Evolutionary conservation across 2,329 filamentous ascomycete species (phyloP), one percentile per base, ranked within the genome.

Genomic region (Aspergillus fumigatus): DNA sequence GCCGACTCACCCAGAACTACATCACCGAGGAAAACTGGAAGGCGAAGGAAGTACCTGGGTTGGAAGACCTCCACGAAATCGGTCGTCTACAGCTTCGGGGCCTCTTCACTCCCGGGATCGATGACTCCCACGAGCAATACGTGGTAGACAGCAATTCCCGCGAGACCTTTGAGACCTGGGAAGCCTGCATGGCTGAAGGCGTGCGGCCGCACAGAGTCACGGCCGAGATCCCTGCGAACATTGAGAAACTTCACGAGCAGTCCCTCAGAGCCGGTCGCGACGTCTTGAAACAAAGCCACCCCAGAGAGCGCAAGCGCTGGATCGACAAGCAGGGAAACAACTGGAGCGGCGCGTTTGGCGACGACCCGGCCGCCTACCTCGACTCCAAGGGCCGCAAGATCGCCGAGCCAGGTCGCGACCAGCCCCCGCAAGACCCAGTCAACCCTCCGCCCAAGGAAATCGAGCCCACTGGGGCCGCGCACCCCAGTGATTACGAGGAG

Each of bases 151-250:
- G 96, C 67, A 87, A 96, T 70, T 88, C 88, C 1, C 87, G 93
- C 32, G 94, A 97, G 78, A 97, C 92, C 0, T 96, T 90, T 62
- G 93, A 97, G 76, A 89, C 88, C 0, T 97, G 92, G 91, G 92
- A 97, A 73, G 90, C 92, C 0, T 97, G 93, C 71, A 84, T 88
- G 43, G 86, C 91, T 0, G 92, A 97, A 72, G 93, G 93, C 11
- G 90, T 96, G 0, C 85, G 94, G 2, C 75, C 80, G 14, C 83
- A 86, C 54, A 82, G 85, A 27, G 90, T 97, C 0, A 77, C 82
- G 9, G 82, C 86, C 25, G 88, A 95, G 66, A 79, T 96, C 0
- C 90, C 92, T 0, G 84, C 86, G 0, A 76, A 83, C 10, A 82
- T 93, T 0, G 84, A 89, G 71, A 82, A 88, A 65, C 79, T 96